These are phyloP conservation scores for Exophiala viscosa DNA, from an alignment of 2,329 filamentous ascomycete species.

Conservation along the genomic window DNA sequence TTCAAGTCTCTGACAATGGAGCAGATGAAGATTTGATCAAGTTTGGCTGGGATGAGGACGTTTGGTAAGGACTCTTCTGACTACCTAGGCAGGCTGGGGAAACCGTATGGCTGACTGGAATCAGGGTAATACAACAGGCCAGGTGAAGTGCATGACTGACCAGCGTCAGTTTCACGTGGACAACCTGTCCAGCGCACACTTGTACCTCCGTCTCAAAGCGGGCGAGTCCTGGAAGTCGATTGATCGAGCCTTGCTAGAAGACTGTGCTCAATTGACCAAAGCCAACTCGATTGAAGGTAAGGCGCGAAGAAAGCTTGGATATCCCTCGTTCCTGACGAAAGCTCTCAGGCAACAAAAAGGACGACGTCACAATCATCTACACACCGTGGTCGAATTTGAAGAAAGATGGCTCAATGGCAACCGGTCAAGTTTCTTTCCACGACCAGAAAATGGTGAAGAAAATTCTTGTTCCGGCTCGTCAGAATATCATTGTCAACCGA, in stretches of 20 bases:
- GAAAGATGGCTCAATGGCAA: constrained; percentile 93
- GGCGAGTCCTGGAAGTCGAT: constrained; percentile 82
- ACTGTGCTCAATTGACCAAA: constrained; percentile 96
- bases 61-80: constrained; percentile 61
- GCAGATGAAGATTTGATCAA: constrained; percentile 95
- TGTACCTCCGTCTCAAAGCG: constrained; percentile 81
- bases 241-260: constrained; percentile 67
- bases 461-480: constrained; percentile 71
- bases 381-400: constrained; percentile 95
- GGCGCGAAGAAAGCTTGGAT: constrained; percentile 13
- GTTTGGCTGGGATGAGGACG: constrained; percentile 88
- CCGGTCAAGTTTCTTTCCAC: constrained; percentile 92
- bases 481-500: constrained; percentile 92
- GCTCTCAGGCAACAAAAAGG: constrained; percentile 87
- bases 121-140: constrained; percentile 14
- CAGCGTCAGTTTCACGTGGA: constrained; percentile 80
- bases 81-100: constrained; percentile 1
- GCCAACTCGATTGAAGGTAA: constrained; percentile 95
- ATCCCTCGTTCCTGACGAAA: constrained; percentile 4
- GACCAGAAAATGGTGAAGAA: constrained; percentile 78
- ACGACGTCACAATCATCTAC: constrained; percentile 94
- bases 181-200: constrained; percentile 93
- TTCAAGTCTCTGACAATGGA: not conserved
- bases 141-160: constrained; percentile 1
- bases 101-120: constrained; percentile 3